These are phyloP conservation scores for Fulvia fulva DNA, from an alignment of 2,329 filamentous ascomycete species.

Conservation along the genomic window DNA sequence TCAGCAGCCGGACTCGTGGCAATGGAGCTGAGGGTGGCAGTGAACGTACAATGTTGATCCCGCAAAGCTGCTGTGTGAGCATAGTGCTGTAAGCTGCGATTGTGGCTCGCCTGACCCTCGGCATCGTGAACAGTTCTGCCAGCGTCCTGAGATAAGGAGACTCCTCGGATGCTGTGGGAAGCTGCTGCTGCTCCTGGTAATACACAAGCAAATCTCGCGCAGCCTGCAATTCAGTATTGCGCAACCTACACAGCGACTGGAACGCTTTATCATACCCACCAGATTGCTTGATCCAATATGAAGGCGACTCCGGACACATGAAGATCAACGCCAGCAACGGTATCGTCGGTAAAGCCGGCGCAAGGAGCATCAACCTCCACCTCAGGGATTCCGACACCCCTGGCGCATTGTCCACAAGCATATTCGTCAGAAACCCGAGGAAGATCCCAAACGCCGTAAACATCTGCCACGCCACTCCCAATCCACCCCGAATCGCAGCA, in stretches of 20 bases:
- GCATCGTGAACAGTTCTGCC: conserved; percentile 39
- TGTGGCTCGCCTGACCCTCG: conserved; percentile 43
- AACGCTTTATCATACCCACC: conserved; percentile 33
- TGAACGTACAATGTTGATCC: conserved; percentile 12
- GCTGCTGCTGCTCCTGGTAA: conserved; percentile 9
- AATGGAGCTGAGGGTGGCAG: not conserved
- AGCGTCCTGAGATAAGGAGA: conserved; percentile 35
- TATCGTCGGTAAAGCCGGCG: conserved; percentile 62
- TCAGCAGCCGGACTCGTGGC: not conserved
- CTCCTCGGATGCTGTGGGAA: not conserved
- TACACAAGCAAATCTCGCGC: conserved; percentile 24
- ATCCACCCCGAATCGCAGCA: conserved; percentile 42
- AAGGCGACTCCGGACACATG: conserved; percentile 45
- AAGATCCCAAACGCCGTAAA: conserved; percentile 60
- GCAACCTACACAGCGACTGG: conserved; percentile 41
- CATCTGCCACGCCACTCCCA: conserved; percentile 36
- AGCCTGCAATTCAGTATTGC: conserved; percentile 29
- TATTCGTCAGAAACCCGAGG: conserved; percentile 58
- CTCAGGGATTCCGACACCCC: conserved; percentile 52
- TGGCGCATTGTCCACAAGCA: conserved; percentile 39
- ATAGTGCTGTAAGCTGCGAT: conserved; percentile 30
- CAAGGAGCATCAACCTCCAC: conserved; percentile 60
- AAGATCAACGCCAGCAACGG: conserved; percentile 50
- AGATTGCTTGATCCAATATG: conserved; percentile 26
- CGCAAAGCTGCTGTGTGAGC: conserved; percentile 32